Evolutionary conservation across 1,284 basidiomycete genomes (phyloP).

Genomic region (Ceratobasidium sp.): DNA sequence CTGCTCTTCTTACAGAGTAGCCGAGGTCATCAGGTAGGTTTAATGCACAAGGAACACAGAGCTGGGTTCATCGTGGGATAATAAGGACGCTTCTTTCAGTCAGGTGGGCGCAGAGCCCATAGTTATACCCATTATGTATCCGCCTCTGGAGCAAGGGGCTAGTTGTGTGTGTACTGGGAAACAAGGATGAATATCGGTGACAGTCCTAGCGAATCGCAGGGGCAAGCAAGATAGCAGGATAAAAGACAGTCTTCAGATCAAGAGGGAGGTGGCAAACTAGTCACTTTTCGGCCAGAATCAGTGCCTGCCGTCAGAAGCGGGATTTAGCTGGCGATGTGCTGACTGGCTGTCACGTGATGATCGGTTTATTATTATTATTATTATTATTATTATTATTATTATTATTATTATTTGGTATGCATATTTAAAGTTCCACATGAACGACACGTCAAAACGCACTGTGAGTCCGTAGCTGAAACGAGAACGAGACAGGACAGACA

Average conservation of each 20-base stretch:
- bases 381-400: too few species aligned
- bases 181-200: conserved; percentile 10
- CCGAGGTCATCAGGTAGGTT: conserved; percentile 6
- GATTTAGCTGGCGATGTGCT: too few species aligned
- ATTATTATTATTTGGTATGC: too few species aligned
- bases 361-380: too few species aligned
- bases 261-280: not conserved
- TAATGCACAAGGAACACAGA: not conserved
- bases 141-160: not conserved
- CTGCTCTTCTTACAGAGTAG: not conserved
- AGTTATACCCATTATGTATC: not conserved
- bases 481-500: too few species aligned
- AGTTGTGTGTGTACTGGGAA: not conserved
- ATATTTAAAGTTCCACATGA: too few species aligned
- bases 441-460: too few species aligned
- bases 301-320: not conserved
- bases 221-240: not conserved
- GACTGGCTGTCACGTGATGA: too few species aligned
- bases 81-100: not conserved
- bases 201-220: not conserved
- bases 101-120: not conserved
- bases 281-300: not conserved
- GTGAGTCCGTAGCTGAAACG: too few species aligned
- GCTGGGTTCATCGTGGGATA: not conserved
- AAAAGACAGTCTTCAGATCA: not conserved